Evolutionary conservation across 768 basidiomycete genomes (phyloP), one percentile per base, ranked within the genome.

Genomic region (Suillus occidentalis): DNA sequence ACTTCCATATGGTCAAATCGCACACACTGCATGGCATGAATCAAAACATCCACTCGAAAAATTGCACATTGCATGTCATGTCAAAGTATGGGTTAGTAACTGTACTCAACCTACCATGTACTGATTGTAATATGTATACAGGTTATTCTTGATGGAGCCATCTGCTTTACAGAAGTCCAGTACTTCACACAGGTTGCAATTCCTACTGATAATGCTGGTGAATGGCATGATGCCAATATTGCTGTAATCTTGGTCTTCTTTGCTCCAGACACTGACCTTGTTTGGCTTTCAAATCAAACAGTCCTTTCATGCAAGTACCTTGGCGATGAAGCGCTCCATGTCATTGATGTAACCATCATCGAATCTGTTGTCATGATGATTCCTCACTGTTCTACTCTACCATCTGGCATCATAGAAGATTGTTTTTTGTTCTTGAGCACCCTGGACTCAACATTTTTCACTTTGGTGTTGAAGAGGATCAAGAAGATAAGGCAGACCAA

Each of bases 1-100:
- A 7, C 65, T 73, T 10, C 73, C 73, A 3, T 73, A 67, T 58
- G 73, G 72, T 1, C 72, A 73, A 45, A 69, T 72, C 39, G 68
- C 66, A 0, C 63, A 66, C 1, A 68, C 64, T 53, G 36, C 65
- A 2, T 80, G 71, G 73, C 73, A 71, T 43, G 80, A 81, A 60
- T 20, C 16, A 13, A 4, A 40, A 13, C 63, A 65, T 25, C 40
- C 58, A 4, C 65, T 58, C 3, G 56, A 73, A 40, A 67, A 75
- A 14, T 34, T 74, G 10, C 63, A 75, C 10, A 74, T 71, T 5
- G 64, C 78, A 12, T 61, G 76, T 6, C 78, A 76, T 66, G 72
- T 79, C 1, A 79, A 77, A 73, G 80, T 78, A 68, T 62, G 60
- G 58, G 20, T 45, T n/a, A n/a, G n/a, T 53, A 16, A 39, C 60